Evolutionary conservation across 495 filamentous ascomycete genomes (phyloP), one percentile per base, ranked within the genome.

Genomic region (Massariosphaeria phaeospora): DNA sequence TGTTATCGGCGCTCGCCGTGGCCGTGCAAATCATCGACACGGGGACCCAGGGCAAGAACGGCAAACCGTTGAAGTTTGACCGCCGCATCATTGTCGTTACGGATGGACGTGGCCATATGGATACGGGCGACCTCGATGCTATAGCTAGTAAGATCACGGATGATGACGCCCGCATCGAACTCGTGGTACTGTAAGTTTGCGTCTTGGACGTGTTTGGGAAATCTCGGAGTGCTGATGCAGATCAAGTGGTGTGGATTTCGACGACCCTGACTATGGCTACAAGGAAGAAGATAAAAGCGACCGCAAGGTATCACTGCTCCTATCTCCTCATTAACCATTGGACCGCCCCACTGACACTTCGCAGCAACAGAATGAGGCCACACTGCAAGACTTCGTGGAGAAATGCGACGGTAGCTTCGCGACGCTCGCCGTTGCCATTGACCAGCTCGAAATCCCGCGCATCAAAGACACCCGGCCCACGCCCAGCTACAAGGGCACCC

Each of bases 231-330:
- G n/a, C n/a, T n/a, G n/a, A n/a, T n/a, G n/a, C 31, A 38, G 12
- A 25, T 23, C 2, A 9, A 95, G 89, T 46, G 93, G 93, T 6
- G 79, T 91, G 23, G 93, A 99, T 70, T 97, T 97, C 67, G 90
- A 99, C 61, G 94, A 96, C 71, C 65, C 82, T 3, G 90, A 95
- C 26, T 96, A 82, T 63, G 90, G 91, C 24, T 85, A 88, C 63
- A 94, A 91, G 68, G 91, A 99, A 73, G 91, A 99, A 69, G 81
- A 86, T 60, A 99, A 99, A 69, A 73, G 80, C 43, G 52, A 61
- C 2, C 54, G 66, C 49, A 96, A 96, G 52, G 61, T 61, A 43
- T 18, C 18, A 36, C n/a, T 43, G 17, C 17, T 18, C 35, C 27
- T 42, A 15, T 21, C 13, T 2, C 15, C n/a, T 20, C 4, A 33